Evolutionary conservation across 352 stramenopile genomes (phyloP), one percentile per base, ranked within the genome.

Genomic region (Phytophthora citricola): DNA sequence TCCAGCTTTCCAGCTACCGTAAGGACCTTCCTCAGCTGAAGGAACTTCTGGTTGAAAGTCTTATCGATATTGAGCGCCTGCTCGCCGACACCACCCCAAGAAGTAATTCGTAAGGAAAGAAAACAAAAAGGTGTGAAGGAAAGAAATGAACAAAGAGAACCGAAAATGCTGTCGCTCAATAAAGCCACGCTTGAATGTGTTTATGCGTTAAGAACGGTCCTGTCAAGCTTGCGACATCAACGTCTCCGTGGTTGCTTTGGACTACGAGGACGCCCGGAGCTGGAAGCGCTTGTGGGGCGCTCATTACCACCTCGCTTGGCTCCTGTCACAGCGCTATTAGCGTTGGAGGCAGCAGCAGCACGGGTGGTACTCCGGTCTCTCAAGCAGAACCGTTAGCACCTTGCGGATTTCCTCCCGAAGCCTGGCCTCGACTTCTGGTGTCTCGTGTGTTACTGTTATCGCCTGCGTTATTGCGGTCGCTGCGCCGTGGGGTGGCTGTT

Each of bases 1-100:
- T 95, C 71, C 87, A 95, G 65, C 84, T 95, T 27, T 90, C 87
- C 38, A 94, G 85, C 65, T 95, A 94, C 75, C 85, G 85, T 63
- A 77, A 83, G 51, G 87, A 94, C 43, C 71, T 93, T 39, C 80
- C 83, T 38, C 63, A 93, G 24, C 76, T 95, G 27, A 83, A 84
- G 41, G 85, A 92, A 48, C 66, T 90, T 17, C 76, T 95, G 14
- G 83, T 92, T 14, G 67, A 90, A 47, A 95, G 85, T 45, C 73
- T 93, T 22, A 51, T 91, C 2, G 73, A 93, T 40, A 86, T 95
- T 20, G 87, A 95, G 65, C 71, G 52, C 5, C 53, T 93, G 50
- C 72, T 93, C 17, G 79, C 69, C 3, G 68, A 64, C 31, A 85
- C 76, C 3, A 71, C 73, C 24, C 68, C 15, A 77, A 77, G 29